Conservation (phyloP, 371 early-diverging fungal genomes). For the Parasitella parasitica region DNA sequence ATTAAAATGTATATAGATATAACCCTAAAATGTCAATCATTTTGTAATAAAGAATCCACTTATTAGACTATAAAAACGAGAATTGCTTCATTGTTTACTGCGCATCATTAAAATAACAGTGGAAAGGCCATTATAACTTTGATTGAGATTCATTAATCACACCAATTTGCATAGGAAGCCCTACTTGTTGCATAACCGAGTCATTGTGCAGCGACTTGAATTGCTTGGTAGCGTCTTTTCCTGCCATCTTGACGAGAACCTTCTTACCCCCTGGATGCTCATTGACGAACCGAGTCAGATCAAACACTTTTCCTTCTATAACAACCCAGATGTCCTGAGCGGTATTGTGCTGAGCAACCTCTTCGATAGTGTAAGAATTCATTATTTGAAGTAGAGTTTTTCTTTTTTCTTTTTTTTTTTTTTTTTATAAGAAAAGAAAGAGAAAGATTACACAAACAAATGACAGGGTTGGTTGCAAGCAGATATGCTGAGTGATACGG, state of each 20-base stretch:
- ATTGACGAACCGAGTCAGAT: conserved; percentile 77
- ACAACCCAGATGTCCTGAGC: conserved; percentile 92
- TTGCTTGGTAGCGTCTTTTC: conserved; percentile 86
- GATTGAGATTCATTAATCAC: no score
- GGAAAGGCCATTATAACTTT: neutral
- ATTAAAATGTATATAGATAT: neutral
- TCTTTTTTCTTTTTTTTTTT: no score
- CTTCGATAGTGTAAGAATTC: conserved; percentile 60
- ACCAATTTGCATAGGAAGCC: conserved; percentile 60
- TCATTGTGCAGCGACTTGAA: conserved; percentile 84
- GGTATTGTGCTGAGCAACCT: conserved; percentile 73
- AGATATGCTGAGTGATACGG: neutral
- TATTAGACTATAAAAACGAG: no score
- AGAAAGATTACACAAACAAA: neutral
- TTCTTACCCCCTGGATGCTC: conserved; percentile 75
- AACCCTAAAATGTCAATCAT: neutral
- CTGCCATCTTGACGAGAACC: conserved; percentile 78
- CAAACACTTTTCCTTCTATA: conserved; percentile 77
- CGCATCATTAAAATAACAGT: no score
- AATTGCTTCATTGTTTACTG: no score
- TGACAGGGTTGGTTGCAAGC: neutral
- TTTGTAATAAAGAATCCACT: neutral
- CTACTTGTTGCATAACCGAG: conserved; percentile 59
- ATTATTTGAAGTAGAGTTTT: neutral
- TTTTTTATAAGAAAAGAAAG: neutral